Evolutionary conservation across 2,329 filamentous ascomycete species (phyloP).

Genomic region (Fusarium nanum): DNA sequence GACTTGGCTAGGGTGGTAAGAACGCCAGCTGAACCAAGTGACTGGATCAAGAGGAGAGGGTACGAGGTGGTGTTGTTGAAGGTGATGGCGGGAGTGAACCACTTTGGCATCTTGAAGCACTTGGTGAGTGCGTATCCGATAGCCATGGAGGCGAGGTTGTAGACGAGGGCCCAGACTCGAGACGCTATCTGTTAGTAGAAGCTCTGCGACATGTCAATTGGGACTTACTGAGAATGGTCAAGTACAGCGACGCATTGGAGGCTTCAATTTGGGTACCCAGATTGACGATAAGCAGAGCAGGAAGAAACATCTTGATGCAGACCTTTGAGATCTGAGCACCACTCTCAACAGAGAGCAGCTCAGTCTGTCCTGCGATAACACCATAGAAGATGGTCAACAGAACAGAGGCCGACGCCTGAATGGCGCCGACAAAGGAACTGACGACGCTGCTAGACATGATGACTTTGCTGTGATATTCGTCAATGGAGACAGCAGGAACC

Average conservation of each 20-base stretch:
- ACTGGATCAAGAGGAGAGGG: constrained; percentile 29
- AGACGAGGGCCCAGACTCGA: constrained; percentile 27
- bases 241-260: constrained; percentile 23
- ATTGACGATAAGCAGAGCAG: constrained; percentile 30
- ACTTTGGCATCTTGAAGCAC: constrained; percentile 25
- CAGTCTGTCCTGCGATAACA: constrained; percentile 26
- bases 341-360: constrained; percentile 31
- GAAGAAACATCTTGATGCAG: constrained; percentile 37
- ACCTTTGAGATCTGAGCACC: constrained; percentile 32
- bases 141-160: constrained; percentile 25
- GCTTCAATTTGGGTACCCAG: constrained; percentile 25
- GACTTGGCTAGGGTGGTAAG: constrained; percentile 26
- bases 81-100: constrained; percentile 32
- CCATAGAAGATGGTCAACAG: constrained; percentile 34
- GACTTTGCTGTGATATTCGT: background rate
- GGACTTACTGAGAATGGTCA: constrained; percentile 14
- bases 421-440: constrained; percentile 32
- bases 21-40: constrained; percentile 30
- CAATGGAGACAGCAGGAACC: too few species aligned
- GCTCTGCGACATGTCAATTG: background rate
- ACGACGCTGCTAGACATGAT: constrained; percentile 24
- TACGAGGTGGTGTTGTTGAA: constrained; percentile 36
- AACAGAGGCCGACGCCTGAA: constrained; percentile 36
- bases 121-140: constrained; percentile 23
- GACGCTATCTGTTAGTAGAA: background rate